phyloP scores from a whole-genome alignment of 2,329 filamentous ascomycete genomes.

The Alternaria rosae region DNA sequence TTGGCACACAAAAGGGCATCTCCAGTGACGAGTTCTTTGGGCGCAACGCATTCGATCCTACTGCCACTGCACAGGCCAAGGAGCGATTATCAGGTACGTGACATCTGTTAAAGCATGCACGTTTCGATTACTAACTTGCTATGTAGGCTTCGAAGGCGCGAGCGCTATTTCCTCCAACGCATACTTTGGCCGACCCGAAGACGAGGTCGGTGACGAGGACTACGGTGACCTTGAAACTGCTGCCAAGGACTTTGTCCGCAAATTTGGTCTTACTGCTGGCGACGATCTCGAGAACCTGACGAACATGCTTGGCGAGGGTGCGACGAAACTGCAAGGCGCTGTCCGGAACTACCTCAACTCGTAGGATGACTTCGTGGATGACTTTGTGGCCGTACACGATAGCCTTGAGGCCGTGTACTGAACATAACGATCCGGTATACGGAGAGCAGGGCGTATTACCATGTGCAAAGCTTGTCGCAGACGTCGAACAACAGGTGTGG shows the following conservation, averaged over 20 bases:
- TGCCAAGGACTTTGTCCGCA: slow-evolving; percentile 94
- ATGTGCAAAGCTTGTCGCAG: neutral
- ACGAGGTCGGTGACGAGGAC: slow-evolving; percentile 72
- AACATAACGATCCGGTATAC: neutral
- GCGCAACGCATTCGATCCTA: slow-evolving; percentile 83
- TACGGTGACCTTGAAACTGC: slow-evolving; percentile 93
- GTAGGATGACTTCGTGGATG: slow-evolving; percentile 26
- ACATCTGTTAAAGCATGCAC: neutral
- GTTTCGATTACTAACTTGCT: slow-evolving; percentile 4
- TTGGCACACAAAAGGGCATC: slow-evolving; percentile 92
- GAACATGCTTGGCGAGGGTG: slow-evolving; percentile 83
- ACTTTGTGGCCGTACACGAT: neutral
- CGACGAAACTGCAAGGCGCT: slow-evolving; percentile 75
- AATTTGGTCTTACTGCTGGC: slow-evolving; percentile 92
- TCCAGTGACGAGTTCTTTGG: slow-evolving; percentile 99
- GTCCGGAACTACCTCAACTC: slow-evolving; percentile 52
- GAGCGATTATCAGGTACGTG: slow-evolving; percentile 69
- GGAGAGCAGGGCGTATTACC: neutral
- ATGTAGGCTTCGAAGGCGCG: slow-evolving; percentile 83
- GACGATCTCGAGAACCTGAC: slow-evolving; percentile 94
- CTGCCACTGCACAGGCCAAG: slow-evolving; percentile 84
- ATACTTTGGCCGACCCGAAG: slow-evolving; percentile 94
- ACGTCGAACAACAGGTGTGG: neutral
- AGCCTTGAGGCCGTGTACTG: neutral
- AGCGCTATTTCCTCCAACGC: slow-evolving; percentile 93